Conservation (phyloP, 345 rosid genomes). For the Brassica napus region DNA sequence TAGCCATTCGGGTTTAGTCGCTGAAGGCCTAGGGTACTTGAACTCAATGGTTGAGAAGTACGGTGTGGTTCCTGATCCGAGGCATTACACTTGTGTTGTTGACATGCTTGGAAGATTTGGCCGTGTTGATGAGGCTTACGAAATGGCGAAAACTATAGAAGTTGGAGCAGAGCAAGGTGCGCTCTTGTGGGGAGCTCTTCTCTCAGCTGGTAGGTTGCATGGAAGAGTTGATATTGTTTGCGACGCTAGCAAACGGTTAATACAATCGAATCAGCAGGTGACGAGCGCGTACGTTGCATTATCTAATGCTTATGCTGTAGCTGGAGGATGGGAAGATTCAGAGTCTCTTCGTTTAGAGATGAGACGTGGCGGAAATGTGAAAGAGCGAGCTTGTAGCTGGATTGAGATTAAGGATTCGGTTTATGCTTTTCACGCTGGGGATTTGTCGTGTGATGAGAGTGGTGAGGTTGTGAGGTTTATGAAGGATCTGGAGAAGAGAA, state of each 20-base stretch:
- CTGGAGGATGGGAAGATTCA: conserved; percentile 69
- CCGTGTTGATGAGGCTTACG: conserved; percentile 67
- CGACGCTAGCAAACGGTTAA: conserved; percentile 58
- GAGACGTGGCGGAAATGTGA: conserved; percentile 59
- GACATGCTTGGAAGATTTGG: conserved; percentile 84
- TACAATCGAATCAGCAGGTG: conserved; percentile 59
- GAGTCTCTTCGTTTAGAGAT: conserved; percentile 57
- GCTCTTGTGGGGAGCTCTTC: conserved; percentile 73
- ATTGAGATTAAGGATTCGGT: conserved; percentile 55
- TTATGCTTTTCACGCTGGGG: conserved; percentile 60
- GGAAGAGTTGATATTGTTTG: conserved; percentile 70
- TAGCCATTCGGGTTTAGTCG: conserved; percentile 76
- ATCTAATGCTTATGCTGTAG: conserved; percentile 59
- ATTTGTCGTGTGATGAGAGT: conserved; percentile 45
- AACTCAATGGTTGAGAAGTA: conserved; percentile 52
- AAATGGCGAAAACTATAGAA: conserved; percentile 52
- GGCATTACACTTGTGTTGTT: conserved; percentile 74
- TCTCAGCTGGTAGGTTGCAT: conserved; percentile 71
- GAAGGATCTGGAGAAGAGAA: conserved; percentile 54
- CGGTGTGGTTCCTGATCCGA: conserved; percentile 55
- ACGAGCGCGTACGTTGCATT: conserved; percentile 65
- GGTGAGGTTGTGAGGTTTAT: conserved; percentile 48
- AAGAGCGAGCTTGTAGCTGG: conserved; percentile 87
- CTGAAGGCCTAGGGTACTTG: conserved; percentile 59
- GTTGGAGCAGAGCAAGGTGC: conserved; percentile 53